phyloP scores from a whole-genome alignment of 2,329 filamentous ascomycete genomes.

The Diaporthe caulivora region DNA sequence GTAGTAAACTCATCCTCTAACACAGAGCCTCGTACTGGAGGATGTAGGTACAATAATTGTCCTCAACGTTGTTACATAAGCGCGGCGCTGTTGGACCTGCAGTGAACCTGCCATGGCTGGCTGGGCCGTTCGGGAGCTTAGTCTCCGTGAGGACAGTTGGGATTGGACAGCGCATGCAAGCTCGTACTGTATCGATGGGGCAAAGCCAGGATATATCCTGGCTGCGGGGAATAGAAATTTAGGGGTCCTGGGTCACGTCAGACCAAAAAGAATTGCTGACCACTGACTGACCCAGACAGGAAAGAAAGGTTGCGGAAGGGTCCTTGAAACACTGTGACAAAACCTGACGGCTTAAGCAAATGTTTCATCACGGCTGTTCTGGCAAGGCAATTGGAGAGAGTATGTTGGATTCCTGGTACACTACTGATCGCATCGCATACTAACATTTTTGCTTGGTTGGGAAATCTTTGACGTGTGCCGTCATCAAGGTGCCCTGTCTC shows the following conservation, averaged over 20 bases:
- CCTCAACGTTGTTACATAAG: not conserved
- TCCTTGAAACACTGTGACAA: conserved; percentile 21
- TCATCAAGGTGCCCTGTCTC: not conserved
- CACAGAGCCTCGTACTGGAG: not conserved
- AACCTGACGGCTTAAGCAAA: not conserved
- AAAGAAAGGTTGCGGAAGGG: not conserved
- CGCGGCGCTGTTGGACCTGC: not conserved
- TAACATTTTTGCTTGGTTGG: too few relatives aligned
- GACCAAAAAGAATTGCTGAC: not conserved
- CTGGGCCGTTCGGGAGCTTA: not conserved
- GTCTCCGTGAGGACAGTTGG: conserved; percentile 6
- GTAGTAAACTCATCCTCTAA: not conserved
- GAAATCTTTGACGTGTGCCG: not conserved
- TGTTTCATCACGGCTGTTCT: not conserved
- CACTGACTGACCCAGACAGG: not conserved
- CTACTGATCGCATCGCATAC: not conserved
- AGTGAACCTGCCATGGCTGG: not conserved
- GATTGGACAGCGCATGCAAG: not conserved
- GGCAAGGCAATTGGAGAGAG: not conserved
- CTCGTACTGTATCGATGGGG: conserved; percentile 8
- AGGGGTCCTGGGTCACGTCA: conserved; percentile 29
- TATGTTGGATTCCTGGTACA: not conserved
- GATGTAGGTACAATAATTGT: too few relatives aligned
- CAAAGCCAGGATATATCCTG: conserved; percentile 10
- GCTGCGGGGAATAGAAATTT: conserved; percentile 17